These are phyloP conservation scores for Trichoderma orchidacearum DNA, from an alignment of 495 filamentous ascomycete genomes.

Conservation along the genomic window DNA sequence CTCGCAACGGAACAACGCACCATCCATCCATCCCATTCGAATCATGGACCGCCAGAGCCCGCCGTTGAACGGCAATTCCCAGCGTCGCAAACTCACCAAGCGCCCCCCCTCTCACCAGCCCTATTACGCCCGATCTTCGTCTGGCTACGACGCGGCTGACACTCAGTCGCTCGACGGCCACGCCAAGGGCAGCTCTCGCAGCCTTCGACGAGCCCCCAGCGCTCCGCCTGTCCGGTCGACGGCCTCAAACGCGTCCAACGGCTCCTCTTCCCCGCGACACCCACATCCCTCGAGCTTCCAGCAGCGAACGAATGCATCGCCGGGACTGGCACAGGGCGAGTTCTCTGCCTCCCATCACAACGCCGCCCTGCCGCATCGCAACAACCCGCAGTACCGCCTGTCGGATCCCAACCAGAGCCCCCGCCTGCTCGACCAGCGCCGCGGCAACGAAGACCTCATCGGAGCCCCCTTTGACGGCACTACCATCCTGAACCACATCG, in stretches of 20 bases:
- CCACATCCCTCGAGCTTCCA: slow-evolving; percentile 6
- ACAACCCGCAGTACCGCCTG: no score
- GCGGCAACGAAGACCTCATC: slow-evolving; percentile 55
- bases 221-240: slow-evolving; percentile 36
- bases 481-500: slow-evolving; percentile 57
- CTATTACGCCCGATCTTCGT: slow-evolving; percentile 22
- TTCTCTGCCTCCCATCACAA: slow-evolving; percentile 25
- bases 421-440: slow-evolving; percentile 16
- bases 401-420: slow-evolving; percentile 9
- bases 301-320: slow-evolving; percentile 18
- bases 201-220: slow-evolving; percentile 56
- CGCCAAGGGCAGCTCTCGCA: slow-evolving; percentile 41
- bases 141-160: slow-evolving; percentile 29
- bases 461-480: slow-evolving; percentile 55
- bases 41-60: slow-evolving; percentile 28
- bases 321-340: slow-evolving; percentile 19
- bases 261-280: slow-evolving; percentile 27
- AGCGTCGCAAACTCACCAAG: slow-evolving; percentile 41
- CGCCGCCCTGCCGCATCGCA: slow-evolving; percentile 12
- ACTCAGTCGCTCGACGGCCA: slow-evolving; percentile 33
- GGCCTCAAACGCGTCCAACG: slow-evolving; percentile 25
- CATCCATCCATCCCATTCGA: background rate
- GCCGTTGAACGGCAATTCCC: slow-evolving; percentile 17
- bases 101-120: slow-evolving; percentile 29
- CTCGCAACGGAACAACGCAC: background rate